Base-by-base conservation (phyloP, 768 basidiomycete genomes). In the Pleurotus pulmonarius region DNA sequence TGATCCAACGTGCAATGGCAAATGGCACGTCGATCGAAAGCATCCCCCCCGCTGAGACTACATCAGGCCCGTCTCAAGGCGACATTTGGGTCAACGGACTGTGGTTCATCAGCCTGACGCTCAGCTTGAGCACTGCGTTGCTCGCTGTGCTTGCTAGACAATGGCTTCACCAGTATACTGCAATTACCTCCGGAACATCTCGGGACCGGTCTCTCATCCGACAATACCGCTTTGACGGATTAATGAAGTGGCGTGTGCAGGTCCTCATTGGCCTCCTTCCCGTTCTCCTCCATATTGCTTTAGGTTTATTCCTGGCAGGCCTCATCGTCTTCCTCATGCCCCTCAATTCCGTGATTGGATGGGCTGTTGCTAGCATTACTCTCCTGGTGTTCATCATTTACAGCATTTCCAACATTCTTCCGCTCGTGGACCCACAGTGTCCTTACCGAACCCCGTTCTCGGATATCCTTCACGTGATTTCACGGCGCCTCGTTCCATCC, bases 271-370 rank as follows among this genome's bases (percentile, higher is more conserved):
- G 75, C 24, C 58, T 67, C 12, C 73, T 79, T 15, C 80, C 79
- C 1, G 66, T 74, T 16, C 71, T 82, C 11, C 71, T 82, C 16
- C 81, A 82, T 59, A 63, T 76, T 8, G 77, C 79, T 3, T 66
- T 82, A 15, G 71, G 80, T 22, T 68, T 82, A 5, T 82, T 83
- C 65, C 75, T 85, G 62, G 72, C 75, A 38, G 76, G 78, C 41
- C 68, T 83, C 26, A 65, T 80, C 25, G 67, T 72, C 18, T 79
- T 82, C 62, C 65, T 81, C 29, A 65, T 63, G 55, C 67, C 73
- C 9, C 61, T 79, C 12, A 75, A 74, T 60, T 8, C 59, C 11
- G 59, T 52, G 16, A 65, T 77, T 52, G 67, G 67, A 16, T n/a
- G 38, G 15, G 11, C 49, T 4, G 24, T 39, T 13, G 38, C 16